phyloP scores from a whole-genome alignment of 139 green algal species.

The Picochlorum sp. region DNA sequence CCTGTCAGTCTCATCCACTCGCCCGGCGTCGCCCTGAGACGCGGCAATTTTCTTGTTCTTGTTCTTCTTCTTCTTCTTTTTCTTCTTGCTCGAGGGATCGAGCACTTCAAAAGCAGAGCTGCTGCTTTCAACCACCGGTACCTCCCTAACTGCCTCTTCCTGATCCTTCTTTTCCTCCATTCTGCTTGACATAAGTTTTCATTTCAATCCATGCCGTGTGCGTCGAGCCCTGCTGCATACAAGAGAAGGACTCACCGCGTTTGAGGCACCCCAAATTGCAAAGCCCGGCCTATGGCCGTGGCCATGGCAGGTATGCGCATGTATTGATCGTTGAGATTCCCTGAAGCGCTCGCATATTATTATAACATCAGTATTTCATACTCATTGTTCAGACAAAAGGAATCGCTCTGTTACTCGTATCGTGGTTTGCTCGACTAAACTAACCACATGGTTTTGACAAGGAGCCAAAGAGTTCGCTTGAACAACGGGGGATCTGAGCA shows the following conservation, averaged over 20 bases:
- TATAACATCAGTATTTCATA: too few species aligned
- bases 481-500: background rate
- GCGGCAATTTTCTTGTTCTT: background rate
- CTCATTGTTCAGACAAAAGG: background rate
- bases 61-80: constrained; percentile 15
- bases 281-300: too few species aligned
- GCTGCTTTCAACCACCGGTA: background rate
- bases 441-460: constrained; percentile 3
- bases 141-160: constrained; percentile 2
- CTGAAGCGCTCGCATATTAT: too few species aligned
- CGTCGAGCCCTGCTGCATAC: too few species aligned
- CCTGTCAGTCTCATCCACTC: too few species aligned
- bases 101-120: background rate
- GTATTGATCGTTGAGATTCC: too few species aligned
- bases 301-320: too few species aligned
- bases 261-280: too few species aligned
- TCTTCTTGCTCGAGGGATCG: background rate
- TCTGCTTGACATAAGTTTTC: background rate
- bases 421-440: background rate
- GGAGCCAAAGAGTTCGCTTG: constrained; percentile 5
- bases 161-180: background rate
- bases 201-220: too few species aligned
- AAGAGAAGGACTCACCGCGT: too few species aligned
- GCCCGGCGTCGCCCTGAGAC: background rate
- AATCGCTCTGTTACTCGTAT: background rate